phyloP scores from a whole-genome alignment of 1,139 yeast genomes.

The Candida glucosophila region DNA sequence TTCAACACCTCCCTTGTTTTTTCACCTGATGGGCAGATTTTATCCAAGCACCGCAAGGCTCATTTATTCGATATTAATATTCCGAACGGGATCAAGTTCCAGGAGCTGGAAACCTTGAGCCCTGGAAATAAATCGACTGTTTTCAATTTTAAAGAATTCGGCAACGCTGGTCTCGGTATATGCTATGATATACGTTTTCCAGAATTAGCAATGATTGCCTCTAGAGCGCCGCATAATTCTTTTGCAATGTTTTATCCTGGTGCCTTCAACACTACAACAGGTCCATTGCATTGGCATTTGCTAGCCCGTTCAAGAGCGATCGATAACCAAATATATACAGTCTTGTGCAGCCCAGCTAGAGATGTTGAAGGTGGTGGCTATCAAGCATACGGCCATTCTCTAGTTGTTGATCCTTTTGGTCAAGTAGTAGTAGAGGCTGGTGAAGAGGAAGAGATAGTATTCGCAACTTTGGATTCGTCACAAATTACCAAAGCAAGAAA shows the following conservation, averaged over 20 bases:
- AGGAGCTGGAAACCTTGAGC: slow-evolving; percentile 67
- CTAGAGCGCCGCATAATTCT: slow-evolving; percentile 52
- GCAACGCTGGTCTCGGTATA: slow-evolving; percentile 56
- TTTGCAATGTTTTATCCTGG: slow-evolving; percentile 69
- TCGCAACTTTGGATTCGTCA: slow-evolving; percentile 16
- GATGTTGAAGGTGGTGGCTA: slow-evolving; percentile 79
- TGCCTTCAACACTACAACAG: slow-evolving; percentile 83
- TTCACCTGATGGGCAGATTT: slow-evolving; percentile 48
- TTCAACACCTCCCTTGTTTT: slow-evolving; percentile 25
- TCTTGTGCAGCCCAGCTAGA: slow-evolving; percentile 37
- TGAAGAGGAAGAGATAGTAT: slow-evolving; percentile 18
- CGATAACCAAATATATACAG: slow-evolving; percentile 72
- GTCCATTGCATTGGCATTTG: slow-evolving; percentile 78
- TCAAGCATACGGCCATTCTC: slow-evolving; percentile 60
- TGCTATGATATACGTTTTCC: slow-evolving; percentile 85
- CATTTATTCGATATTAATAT: slow-evolving; percentile 82
- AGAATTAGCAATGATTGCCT: slow-evolving; percentile 53
- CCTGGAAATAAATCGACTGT: slow-evolving; percentile 57
- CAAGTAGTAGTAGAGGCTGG: slow-evolving; percentile 49
- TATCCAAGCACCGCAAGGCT: slow-evolving; percentile 65
- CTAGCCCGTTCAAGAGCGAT: slow-evolving; percentile 74
- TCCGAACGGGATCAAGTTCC: slow-evolving; percentile 55
- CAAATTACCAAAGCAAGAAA: slow-evolving; percentile 12
- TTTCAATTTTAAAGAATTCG: slow-evolving; percentile 31
- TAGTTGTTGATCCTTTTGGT: slow-evolving; percentile 85